Percentiles rank a stretch among this genome's conserved stretches.
phyloP scores from a whole-genome alignment of 2,329 filamentous ascomycete genomes.

The Arthrobotrys pseudoclavata region DNA sequence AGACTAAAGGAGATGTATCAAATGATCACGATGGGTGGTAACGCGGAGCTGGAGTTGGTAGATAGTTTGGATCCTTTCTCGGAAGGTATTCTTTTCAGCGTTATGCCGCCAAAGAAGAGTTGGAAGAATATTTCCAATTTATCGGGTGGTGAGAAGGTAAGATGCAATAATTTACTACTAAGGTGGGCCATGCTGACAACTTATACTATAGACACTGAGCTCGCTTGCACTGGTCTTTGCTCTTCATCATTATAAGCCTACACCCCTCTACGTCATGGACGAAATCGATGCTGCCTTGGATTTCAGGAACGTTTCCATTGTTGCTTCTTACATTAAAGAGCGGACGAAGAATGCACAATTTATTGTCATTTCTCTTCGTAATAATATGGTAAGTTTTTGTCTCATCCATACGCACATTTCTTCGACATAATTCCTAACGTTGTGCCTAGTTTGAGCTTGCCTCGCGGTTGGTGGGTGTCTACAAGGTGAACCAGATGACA shows the following conservation, averaged over 20 bases:
- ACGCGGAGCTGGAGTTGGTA: slow-evolving; percentile 95
- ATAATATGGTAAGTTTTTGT: slow-evolving; percentile 80
- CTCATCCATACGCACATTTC: slow-evolving; percentile 19
- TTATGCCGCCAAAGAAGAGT: slow-evolving; percentile 99
- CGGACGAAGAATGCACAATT: slow-evolving; percentile 99
- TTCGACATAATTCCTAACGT: slow-evolving; percentile 18
- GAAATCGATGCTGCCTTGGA: slow-evolving; percentile 98
- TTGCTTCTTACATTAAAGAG: slow-evolving; percentile 99
- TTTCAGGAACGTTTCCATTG: slow-evolving; percentile 98
- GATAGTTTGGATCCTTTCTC: slow-evolving; percentile 96
- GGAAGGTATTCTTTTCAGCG: slow-evolving; percentile 95
- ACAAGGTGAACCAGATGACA: slow-evolving; percentile 99
- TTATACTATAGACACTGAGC: slow-evolving; percentile 76
- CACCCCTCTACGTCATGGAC: slow-evolving; percentile 98
- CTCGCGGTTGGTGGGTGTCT: slow-evolving; percentile 93
- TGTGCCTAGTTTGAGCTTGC: slow-evolving; percentile 83
- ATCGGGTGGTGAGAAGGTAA: slow-evolving; percentile 87
- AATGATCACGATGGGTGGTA: slow-evolving; percentile 99
- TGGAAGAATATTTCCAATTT: slow-evolving; percentile 99
- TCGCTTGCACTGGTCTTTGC: slow-evolving; percentile 97
- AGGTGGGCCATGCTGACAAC: slow-evolving; percentile 23
- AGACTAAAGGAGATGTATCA: slow-evolving; percentile 99
- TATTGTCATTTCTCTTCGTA: slow-evolving; percentile 95
- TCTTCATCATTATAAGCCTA: slow-evolving; percentile 97
- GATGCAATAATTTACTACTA: not conserved